Base-by-base conservation (phyloP, 768 basidiomycete species). In the Tephrocybe sp. region DNA sequence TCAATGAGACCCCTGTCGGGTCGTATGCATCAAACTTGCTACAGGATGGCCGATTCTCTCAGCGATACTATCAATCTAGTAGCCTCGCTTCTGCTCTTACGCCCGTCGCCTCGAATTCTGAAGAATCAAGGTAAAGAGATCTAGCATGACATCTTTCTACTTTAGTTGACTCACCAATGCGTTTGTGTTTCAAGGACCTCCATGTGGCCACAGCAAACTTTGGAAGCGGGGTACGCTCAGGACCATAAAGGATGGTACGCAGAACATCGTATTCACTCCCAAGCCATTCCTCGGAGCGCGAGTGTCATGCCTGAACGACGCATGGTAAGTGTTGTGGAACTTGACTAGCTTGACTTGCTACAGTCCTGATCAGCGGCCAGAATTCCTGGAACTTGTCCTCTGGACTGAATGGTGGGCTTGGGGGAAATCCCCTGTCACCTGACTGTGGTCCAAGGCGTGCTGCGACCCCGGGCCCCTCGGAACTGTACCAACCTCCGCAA, bases 31-130 rank as follows among this genome's bases (percentile, higher is more conserved):
- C 49, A 29, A 42, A 45, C 22, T 22, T 22, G 24, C 6, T 36
- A 39, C 16, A 27, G 8, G 37, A 24, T 22, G 30, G 23, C 8
- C 50, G 25, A 16, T 19, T 41, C 9, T 45, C 50, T 12, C 50
- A 39, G 18, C 4, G 22, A 29, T 45, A 45, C 30, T 45, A 40
- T 37, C 44, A 41, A 29, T 51, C 50, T 10, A 51, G 50, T 24
- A 51, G 50, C 19, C 30, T 51, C 21, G 44, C 50, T 5, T 45
- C 50, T 8, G 50, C 50, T 11, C 50, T 51, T 5, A 45, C 50
- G 8, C 50, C 50, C 12, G 18, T 36, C 13, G 23, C 15, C 9
- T 25, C 44, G 8, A 45, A 40, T 13, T 21, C 13, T 9, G 37
- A 44, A 3, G 36, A 34, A 43, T 50, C 12, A 39, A 12, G n/a